Percentiles rank a stretch among this genome's conserved stretches.
Conservation (phyloP, 1,139 yeast species). For the Taphrina deformans region DNA sequence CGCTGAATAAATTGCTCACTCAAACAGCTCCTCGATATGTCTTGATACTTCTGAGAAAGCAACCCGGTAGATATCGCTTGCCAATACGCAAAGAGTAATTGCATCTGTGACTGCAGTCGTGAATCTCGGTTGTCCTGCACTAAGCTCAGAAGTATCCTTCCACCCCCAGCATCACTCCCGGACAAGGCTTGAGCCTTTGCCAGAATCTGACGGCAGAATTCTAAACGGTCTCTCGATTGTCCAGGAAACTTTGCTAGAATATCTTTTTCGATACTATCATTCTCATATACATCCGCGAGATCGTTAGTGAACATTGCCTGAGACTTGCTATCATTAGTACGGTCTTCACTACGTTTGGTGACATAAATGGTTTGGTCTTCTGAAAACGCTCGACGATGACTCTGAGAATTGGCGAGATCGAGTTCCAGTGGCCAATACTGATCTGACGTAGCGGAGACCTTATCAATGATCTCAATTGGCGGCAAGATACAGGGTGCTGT, state of each 20-base stretch:
- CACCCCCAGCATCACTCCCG: not conserved
- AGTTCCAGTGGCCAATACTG: conserved; percentile 10
- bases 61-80: conserved; percentile 8
- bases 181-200: not conserved
- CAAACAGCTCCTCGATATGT: not conserved
- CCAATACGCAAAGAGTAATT: conserved; percentile 9
- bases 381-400: conserved; percentile 2
- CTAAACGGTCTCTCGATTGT: not conserved
- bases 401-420: not conserved
- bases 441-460: not conserved
- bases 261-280: not conserved
- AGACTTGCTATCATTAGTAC: not conserved
- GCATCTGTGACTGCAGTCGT: not conserved
- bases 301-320: not conserved
- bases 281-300: not conserved
- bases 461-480: conserved; percentile 35
- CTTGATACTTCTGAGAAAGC: not conserved
- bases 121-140: not conserved
- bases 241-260: not conserved
- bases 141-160: not conserved
- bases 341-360: not conserved
- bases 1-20: not conserved
- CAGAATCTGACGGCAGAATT: not conserved
- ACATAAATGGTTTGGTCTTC: conserved; percentile 7
- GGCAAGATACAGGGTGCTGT: conserved; percentile 41